These are phyloP conservation scores for Pleurotus tuoliensis DNA, from an alignment of 768 basidiomycete genomes.

Conservation along the genomic window DNA sequence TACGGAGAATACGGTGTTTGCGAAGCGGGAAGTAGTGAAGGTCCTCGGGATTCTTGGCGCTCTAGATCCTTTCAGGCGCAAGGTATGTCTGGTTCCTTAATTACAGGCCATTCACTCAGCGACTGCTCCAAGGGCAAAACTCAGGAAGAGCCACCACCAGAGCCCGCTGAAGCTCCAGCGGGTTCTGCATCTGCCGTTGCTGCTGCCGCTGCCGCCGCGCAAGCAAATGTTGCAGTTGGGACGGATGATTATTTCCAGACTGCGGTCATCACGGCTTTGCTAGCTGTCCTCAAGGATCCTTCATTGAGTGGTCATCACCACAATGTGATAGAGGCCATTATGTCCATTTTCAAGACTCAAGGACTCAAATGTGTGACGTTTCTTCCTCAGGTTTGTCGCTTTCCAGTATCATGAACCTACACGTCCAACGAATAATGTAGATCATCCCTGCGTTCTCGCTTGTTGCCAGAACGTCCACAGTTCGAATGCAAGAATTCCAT, in stretches of 20 bases:
- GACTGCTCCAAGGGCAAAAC: constrained; percentile 44
- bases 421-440: constrained; percentile 27
- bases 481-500: constrained; percentile 88
- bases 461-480: constrained; percentile 79
- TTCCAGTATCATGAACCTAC: constrained; percentile 2
- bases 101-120: neutral
- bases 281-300: constrained; percentile 85
- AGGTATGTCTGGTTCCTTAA: constrained; percentile 41
- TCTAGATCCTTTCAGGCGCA: constrained; percentile 91
- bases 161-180: constrained; percentile 54
- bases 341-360: constrained; percentile 99
- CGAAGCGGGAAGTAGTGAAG: constrained; percentile 87
- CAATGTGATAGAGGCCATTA: constrained; percentile 93
- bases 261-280: constrained; percentile 84
- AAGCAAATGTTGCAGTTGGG: constrained; percentile 47
- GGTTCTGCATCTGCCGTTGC: constrained; percentile 60
- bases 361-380: constrained; percentile 95
- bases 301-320: constrained; percentile 85
- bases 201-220: constrained; percentile 66
- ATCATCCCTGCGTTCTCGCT: constrained; percentile 94
- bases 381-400: constrained; percentile 71
- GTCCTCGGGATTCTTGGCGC: constrained; percentile 96
- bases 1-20: constrained; percentile 67
- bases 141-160: constrained; percentile 58
- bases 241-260: constrained; percentile 98